Evolutionary conservation across 305 asterid species (phyloP).

Genomic region (Rubia tinctorum): DNA sequence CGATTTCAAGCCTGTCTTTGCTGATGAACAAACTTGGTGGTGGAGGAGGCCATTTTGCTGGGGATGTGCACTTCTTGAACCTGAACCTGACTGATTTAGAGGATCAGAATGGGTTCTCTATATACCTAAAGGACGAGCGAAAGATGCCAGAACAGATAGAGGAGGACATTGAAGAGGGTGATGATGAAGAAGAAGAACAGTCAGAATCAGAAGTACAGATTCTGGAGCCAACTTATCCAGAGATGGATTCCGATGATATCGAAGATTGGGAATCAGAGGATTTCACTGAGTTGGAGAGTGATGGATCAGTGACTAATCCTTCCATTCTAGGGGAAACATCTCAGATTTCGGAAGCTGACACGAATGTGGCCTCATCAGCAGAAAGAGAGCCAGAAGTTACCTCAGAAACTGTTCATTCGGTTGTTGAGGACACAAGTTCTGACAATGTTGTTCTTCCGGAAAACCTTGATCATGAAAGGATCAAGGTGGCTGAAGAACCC

Average conservation of each 20-base stretch:
- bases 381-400: neutral
- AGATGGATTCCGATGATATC: constrained; percentile 23
- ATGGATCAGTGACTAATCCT: constrained; percentile 21
- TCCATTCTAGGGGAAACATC: constrained; percentile 18
- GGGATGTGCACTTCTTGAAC: constrained; percentile 46
- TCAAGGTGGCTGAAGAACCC: neutral
- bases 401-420: neutral
- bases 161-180: constrained; percentile 7
- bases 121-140: constrained; percentile 10
- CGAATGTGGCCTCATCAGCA: neutral
- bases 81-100: constrained; percentile 33
- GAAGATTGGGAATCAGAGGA: constrained; percentile 25
- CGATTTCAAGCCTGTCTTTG: constrained; percentile 34
- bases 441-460: neutral
- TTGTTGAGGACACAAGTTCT: constrained; percentile 4
- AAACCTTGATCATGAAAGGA: neutral
- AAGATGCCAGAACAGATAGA: neutral
- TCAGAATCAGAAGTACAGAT: neutral
- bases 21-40: constrained; percentile 28
- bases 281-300: constrained; percentile 15
- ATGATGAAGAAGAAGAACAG: constrained; percentile 15
- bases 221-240: constrained; percentile 29
- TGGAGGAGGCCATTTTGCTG: constrained; percentile 21
- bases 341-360: neutral
- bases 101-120: constrained; percentile 19